Base-by-base conservation (phyloP, 2,329 filamentous ascomycete species). In the Fusarium azukiicola region DNA sequence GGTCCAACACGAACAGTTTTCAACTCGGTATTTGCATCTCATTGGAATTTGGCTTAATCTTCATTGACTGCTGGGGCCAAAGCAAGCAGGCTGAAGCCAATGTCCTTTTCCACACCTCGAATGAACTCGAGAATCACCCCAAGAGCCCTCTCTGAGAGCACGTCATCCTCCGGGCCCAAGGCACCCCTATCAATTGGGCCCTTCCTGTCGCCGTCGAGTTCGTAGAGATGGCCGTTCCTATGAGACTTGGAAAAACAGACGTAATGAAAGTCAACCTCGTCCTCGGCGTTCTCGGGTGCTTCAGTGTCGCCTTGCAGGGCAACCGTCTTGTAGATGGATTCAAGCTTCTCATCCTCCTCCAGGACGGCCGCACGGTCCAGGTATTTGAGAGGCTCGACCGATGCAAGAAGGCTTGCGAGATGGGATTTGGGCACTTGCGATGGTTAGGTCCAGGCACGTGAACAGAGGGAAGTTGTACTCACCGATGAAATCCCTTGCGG, bases 391-490 rank as follows among this genome's bases (percentile, higher is more conserved):
- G 49, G 49, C 49, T 50, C 49, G 49, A 16, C 11, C 23, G 49
- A 50, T 23, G 49, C 21, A 23, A 50, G 49, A 23, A 32, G 27
- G 27, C 49, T 11, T 19, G 49, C 21, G 49, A 50, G 49, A 50
- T 50, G 49, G n/a, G 49, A n/a, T 19, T 23, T 23, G 49, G 49
- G 17, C 49, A n/a, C 49, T 50, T 19, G 21, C 21, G 21, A n/a
- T 21, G 16, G 21, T 19, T 17, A 58, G 71, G 52, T 9, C 69
- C 44, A 21, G 23, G 21, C 19, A 17, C 7, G 16, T 50, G 16
- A 50, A 23, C 17, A 50, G 73, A 11, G 93, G 93, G 72, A 67
- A 94, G 91, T 7, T 96, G 96, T 12, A 93, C 88, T 2, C 89
- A 86, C 42, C 98, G 88, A 88, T 78, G 80, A 84, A 86, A 90